Percentiles rank a stretch among this genome's conserved stretches.
phyloP scores from a whole-genome alignment of 2,329 filamentous ascomycete species.

The Penicillium sp. region DNA sequence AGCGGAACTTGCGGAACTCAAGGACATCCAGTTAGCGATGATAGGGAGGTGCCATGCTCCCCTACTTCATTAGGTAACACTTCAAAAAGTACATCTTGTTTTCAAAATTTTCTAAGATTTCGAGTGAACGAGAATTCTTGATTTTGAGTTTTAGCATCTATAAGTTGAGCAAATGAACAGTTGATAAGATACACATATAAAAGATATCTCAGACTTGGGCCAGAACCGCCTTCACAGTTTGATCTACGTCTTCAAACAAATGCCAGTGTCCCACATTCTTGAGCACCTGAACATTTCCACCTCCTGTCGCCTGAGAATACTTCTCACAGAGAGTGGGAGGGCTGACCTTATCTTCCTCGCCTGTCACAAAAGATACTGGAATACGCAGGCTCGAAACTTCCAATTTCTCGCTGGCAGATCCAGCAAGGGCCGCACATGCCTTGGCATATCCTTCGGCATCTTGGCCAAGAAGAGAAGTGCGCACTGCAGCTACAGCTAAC shows the following conservation, averaged over 20 bases:
- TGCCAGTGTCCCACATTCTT: slow-evolving; percentile 53
- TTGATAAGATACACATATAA: too few species aligned
- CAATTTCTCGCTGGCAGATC: slow-evolving; percentile 21
- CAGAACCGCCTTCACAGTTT: slow-evolving; percentile 1
- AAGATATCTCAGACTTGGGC: neutral
- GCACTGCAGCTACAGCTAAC: slow-evolving; percentile 45
- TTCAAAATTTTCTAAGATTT: too few species aligned
- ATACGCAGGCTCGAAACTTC: slow-evolving; percentile 28
- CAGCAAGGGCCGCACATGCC: slow-evolving; percentile 53
- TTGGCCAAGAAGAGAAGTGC: slow-evolving; percentile 50
- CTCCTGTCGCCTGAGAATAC: slow-evolving; percentile 25
- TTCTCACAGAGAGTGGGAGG: slow-evolving; percentile 39
- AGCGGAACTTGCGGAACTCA: too few species aligned
- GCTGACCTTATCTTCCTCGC: slow-evolving; percentile 49
- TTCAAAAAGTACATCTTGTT: too few species aligned
- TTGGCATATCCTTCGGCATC: slow-evolving; percentile 60
- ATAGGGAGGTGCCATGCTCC: too few species aligned
- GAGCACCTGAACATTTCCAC: slow-evolving; percentile 37
- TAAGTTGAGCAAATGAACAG: too few species aligned
- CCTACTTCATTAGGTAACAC: too few species aligned
- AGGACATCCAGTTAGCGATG: too few species aligned
- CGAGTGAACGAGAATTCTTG: too few species aligned
- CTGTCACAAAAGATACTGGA: slow-evolving; percentile 47
- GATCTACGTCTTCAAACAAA: slow-evolving; percentile 49
- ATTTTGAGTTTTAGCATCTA: too few species aligned